Evolutionary conservation across 2,329 filamentous ascomycete species (phyloP).

Genomic region (Lachnellula arida): DNA sequence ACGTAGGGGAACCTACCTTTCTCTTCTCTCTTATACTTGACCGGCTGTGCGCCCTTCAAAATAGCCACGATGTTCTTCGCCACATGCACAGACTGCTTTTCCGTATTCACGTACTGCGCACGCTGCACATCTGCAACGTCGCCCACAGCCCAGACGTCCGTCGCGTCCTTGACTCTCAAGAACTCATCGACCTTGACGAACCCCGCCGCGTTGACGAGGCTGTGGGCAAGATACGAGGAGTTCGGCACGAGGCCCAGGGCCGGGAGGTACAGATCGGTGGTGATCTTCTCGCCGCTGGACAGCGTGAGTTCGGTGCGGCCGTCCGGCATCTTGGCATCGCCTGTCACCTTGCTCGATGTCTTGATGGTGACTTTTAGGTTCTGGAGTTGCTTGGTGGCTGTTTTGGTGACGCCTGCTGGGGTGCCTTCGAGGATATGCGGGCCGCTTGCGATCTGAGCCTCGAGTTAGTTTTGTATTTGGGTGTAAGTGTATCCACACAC

Average conservation of each 20-base stretch:
- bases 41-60: constrained; percentile 12
- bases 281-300: constrained; percentile 43
- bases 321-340: constrained; percentile 33
- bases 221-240: constrained; percentile 46
- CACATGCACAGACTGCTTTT: constrained; percentile 21
- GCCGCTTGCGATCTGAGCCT: constrained; percentile 26
- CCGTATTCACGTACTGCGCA: constrained; percentile 19
- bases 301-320: constrained; percentile 48
- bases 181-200: constrained; percentile 48
- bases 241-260: constrained; percentile 53
- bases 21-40: constrained; percentile 19
- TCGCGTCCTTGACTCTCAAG: constrained; percentile 41
- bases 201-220: constrained; percentile 41
- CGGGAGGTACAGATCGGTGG: constrained; percentile 51
- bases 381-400: constrained; percentile 40
- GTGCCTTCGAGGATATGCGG: constrained; percentile 29
- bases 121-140: constrained; percentile 20
- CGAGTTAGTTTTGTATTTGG: constrained; percentile 1
- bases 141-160: constrained; percentile 29
- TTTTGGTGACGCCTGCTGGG: constrained; percentile 20
- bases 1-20: constrained; percentile 10
- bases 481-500: constrained; percentile 7
- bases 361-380: constrained; percentile 48
- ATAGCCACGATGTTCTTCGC: constrained; percentile 23
- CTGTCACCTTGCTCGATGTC: constrained; percentile 39